Percentiles rank a stretch among this genome's conserved stretches.
Conservation (phyloP, 78 protist genomes). For the Neovahlkampfia damariscottae region DNA sequence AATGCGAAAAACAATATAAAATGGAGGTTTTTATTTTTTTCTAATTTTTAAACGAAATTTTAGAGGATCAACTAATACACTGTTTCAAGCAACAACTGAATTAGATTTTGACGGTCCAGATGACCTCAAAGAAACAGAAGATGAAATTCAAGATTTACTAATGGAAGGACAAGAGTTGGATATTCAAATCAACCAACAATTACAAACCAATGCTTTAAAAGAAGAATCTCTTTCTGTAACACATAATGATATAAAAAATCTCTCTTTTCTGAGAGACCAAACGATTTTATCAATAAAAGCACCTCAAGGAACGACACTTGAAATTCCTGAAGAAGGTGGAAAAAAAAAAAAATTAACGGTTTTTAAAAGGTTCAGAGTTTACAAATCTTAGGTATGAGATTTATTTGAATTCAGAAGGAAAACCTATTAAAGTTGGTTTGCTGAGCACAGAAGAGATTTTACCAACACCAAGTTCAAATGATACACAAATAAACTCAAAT, state of each 20-base stretch:
- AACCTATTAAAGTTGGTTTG: background rate
- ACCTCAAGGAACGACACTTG: conserved; percentile 72
- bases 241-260: conserved; percentile 50
- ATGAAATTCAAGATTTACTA: background rate
- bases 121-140: conserved; percentile 1
- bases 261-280: conserved; percentile 35
- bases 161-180: background rate
- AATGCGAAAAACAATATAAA: conserved; percentile 76
- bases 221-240: conserved; percentile 48
- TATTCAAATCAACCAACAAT: background rate
- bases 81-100: too few species aligned
- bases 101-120: background rate
- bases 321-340: conserved; percentile 76
- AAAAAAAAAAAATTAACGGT: background rate
- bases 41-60: background rate
- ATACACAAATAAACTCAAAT: too few species aligned
- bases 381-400: conserved; percentile 3
- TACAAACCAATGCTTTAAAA: background rate
- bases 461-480: too few species aligned
- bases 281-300: conserved; percentile 75
- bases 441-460: background rate
- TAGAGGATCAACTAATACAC: conserved; percentile 1
- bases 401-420: background rate
- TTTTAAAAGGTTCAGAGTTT: background rate
- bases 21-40: conserved; percentile 46